Conservation (phyloP, 257 asterid genomes). For the Nicotiana tomentosiformis region DNA sequence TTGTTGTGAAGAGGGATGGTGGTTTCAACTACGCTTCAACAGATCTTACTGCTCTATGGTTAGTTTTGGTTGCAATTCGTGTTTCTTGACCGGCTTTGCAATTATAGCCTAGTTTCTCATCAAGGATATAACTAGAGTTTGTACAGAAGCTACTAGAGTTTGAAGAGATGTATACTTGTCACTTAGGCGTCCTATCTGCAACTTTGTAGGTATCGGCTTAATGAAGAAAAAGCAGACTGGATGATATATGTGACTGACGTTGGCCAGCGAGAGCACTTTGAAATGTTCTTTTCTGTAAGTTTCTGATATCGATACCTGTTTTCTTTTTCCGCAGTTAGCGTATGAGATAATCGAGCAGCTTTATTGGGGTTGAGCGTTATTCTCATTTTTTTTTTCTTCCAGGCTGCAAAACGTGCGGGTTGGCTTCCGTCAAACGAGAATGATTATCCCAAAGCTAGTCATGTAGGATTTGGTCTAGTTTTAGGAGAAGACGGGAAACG, state of each 20-base stretch:
- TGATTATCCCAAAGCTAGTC: constrained; percentile 69
- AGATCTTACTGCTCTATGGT: constrained; percentile 90
- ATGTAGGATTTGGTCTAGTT: constrained; percentile 91
- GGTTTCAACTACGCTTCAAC: constrained; percentile 95
- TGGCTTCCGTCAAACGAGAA: constrained; percentile 83
- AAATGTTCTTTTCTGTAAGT: constrained; percentile 85
- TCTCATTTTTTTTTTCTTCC: constrained; percentile 5
- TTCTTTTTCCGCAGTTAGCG: neutral
- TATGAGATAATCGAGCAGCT: neutral
- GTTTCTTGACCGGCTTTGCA: neutral
- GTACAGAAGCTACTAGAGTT: neutral
- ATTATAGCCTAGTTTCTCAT: neutral
- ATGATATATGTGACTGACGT: constrained; percentile 85
- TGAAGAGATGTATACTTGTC: neutral
- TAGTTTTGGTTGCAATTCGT: constrained; percentile 20
- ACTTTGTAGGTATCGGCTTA: constrained; percentile 72
- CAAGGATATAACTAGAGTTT: neutral
- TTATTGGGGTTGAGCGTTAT: neutral
- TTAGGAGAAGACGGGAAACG: constrained; percentile 91
- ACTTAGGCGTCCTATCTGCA: constrained; percentile 1
- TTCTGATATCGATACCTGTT: neutral
- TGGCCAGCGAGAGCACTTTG: constrained; percentile 93
- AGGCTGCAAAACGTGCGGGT: constrained; percentile 88
- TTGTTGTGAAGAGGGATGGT: constrained; percentile 93
- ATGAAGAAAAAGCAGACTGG: constrained; percentile 93